Evolutionary conservation across 2,329 filamentous ascomycete species (phyloP), one percentile per base, ranked within the genome.

Genomic region (Albifimbria verrucaria): DNA sequence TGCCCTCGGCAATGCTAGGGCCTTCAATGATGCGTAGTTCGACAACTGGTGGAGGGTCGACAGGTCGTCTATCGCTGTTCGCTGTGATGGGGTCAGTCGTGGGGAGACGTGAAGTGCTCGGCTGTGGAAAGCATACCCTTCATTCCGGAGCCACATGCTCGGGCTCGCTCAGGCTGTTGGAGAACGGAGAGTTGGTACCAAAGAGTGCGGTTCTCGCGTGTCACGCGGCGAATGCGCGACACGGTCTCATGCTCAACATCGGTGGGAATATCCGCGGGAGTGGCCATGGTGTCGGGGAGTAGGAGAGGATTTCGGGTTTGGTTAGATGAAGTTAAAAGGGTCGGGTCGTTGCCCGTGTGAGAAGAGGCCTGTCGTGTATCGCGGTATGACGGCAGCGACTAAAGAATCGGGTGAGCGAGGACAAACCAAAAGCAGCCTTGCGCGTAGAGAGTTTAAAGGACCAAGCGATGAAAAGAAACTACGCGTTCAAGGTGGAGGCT

Each of bases 21-120:
- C 87, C 89, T 66, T 96, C 89, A 62, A 86, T 91, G 58, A 97
- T 89, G 59, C 87, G 88, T 56, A 99, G 78, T 72, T 96, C 90
- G 39, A 97, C 91, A 52, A 99, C 94, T 1, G 94, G 94, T 2
- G 94, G 94, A 56, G 90, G 92, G 70, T 97, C 93, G 56, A 97
- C 92, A 20, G 93, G 92, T 51, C 93, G 89, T 62, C 93, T 87
- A 72, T 97, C 92, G 64, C 70, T 73, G 55, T 73, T 73, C 48
- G 71, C 71, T 72, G 50, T 55, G 58, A 9, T 28, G 42, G 41
- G 51, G 56, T 62, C 61, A 62, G 58, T 57, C 57, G 9, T 21
- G 26, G 25, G n/a, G 15, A 44, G 6, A 43, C 25, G n/a, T 15
- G 18, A 17, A 28, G 11, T 15, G 28, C 20, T 15, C 17, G 10